phyloP scores from a whole-genome alignment of 257 asterid species.

The Solanum piurae region DNA sequence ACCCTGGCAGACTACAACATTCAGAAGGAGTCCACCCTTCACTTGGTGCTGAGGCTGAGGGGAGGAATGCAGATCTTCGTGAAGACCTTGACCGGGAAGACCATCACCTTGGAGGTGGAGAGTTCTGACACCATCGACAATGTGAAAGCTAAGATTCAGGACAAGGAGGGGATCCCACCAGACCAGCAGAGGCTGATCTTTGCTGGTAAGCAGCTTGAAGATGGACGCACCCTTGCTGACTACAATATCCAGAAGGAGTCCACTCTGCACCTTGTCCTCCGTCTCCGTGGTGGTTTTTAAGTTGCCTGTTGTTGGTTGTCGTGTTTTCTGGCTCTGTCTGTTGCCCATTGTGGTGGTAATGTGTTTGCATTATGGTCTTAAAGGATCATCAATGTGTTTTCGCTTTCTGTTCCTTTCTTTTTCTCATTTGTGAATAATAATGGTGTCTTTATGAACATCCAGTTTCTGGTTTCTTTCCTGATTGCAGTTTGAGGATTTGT shows the following conservation, averaged over 20 bases:
- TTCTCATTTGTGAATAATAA: neutral
- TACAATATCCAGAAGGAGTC: constrained; percentile 64
- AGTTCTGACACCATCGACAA: constrained; percentile 43
- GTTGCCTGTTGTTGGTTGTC: neutral
- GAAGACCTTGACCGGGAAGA: constrained; percentile 37
- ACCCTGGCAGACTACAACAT: constrained; percentile 64
- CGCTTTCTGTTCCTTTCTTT: neutral
- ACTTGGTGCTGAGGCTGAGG: constrained; percentile 39
- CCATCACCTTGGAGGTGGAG: constrained; percentile 50
- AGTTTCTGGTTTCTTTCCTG: neutral
- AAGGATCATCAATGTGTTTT: neutral
- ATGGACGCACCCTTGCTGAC: constrained; percentile 46
- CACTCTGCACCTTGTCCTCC: constrained; percentile 77
- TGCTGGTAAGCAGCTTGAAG: constrained; percentile 49
- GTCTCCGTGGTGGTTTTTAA: constrained; percentile 75
- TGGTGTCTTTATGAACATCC: neutral
- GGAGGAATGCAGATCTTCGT: constrained; percentile 58
- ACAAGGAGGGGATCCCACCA: constrained; percentile 52
- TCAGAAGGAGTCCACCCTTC: constrained; percentile 50
- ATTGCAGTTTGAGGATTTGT: neutral
- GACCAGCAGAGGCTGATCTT: constrained; percentile 52
- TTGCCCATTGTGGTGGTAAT: neutral
- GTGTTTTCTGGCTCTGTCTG: neutral
- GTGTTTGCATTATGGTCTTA: neutral
- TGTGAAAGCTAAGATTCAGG: constrained; percentile 48